These are phyloP conservation scores for Amylocarpus encephaloides DNA, from an alignment of 2,329 filamentous ascomycete genomes.

Conservation along the genomic window DNA sequence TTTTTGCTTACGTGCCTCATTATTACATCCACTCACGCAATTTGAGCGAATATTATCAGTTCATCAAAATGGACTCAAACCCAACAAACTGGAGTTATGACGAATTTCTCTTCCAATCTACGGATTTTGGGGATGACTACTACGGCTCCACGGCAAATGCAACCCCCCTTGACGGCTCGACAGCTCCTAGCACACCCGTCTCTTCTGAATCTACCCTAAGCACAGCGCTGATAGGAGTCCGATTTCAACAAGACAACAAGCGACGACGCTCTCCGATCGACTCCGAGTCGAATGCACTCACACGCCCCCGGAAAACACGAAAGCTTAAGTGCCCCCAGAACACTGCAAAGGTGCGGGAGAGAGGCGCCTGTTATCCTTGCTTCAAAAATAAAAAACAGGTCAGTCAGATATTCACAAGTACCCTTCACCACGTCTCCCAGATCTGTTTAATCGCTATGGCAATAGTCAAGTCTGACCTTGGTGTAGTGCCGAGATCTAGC, in stretches of 20 bases:
- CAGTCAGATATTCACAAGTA: neutral
- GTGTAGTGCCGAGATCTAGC: conserved; percentile 10
- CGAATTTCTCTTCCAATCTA: neutral
- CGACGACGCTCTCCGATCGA: conserved; percentile 5
- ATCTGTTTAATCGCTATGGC: no score
- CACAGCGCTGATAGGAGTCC: neutral
- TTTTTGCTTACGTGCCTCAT: no score
- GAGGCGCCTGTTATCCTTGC: conserved; percentile 11
- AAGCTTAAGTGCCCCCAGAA: conserved; percentile 6
- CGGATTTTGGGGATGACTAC: neutral
- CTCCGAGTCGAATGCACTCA: conserved; percentile 5
- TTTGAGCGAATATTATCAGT: no score
- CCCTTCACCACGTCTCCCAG: no score
- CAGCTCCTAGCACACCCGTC: neutral
- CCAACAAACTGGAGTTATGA: neutral
- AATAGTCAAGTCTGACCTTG: neutral
- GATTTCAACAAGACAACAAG: conserved; percentile 24
- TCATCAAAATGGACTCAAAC: neutral
- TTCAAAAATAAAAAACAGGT: conserved; percentile 11
- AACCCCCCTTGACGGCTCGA: neutral
- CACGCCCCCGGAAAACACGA: conserved; percentile 9
- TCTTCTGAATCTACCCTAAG: neutral
- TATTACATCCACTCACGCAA: no score
- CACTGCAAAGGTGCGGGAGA: conserved; percentile 12
- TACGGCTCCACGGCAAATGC: neutral